Base-by-base conservation (phyloP, 2,329 filamentous ascomycete species). In the Aspergillus ruber region DNA sequence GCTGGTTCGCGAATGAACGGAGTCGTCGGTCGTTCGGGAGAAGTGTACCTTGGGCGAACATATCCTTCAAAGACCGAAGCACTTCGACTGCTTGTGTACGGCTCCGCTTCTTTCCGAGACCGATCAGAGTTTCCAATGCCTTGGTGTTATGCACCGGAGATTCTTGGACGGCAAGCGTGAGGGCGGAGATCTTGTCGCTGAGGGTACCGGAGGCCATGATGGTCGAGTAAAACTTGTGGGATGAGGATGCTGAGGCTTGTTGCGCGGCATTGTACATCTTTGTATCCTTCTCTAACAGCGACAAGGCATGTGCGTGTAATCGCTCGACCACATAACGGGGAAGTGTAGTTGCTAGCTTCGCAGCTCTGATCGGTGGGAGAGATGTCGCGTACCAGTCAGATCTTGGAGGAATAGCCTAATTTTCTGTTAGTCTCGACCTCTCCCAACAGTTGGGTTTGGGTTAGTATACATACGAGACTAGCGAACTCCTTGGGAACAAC, bases 161-260 rank as follows among this genome's bases (percentile, higher is more conserved):
- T 69, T 98, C 93, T 72, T 98, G 94, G 10, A 96, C 84, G 47
- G 93, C 86, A 57, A 98, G 76, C 4, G 93, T 98, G 61, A 98
- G 75, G 3, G 93, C 94, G 2, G 93, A 98, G 39, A 97, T 86
- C 68, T 96, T 97, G 68, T 98, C 93, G 47, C 90, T 94, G 58
- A 97, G 81, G 8, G 94, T 98, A 75, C 93, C 93, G 1, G 90
- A 94, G 8, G 89, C 77, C 88, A 97, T 96, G 66, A 98, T 96
- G 15, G 90, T 95, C 1, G 90, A 88, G 76, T 97, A 84, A 75
- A 98, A 98, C 67, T 90, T 95, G 69, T 94, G 87, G 36, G 90
- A 91, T 2, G 91, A 93, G 21, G 88, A 89, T 44, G 88, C 82
- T 6, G 87, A 82, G 47, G 86, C 74, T 56, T 88, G 77, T 55